These are phyloP conservation scores for Monascus ruber DNA, from an alignment of 2,329 filamentous ascomycete species.

Conservation along the genomic window DNA sequence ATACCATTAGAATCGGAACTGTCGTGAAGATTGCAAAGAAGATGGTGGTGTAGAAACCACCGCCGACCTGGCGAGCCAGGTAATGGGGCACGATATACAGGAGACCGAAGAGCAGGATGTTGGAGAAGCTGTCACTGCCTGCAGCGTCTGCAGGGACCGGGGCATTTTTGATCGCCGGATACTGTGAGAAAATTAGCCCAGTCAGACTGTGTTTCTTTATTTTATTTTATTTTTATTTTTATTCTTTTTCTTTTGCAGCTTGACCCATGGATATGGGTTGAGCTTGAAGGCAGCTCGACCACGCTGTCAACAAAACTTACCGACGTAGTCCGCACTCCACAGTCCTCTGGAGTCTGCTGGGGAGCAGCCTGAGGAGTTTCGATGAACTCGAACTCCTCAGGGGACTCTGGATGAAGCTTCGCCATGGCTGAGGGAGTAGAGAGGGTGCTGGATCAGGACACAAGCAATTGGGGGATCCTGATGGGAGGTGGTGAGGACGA, in stretches of 20 bases:
- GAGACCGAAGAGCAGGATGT: slow-evolving; percentile 60
- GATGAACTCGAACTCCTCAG: slow-evolving; percentile 42
- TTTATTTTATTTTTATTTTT: too few species aligned
- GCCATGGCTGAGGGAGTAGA: slow-evolving; percentile 23
- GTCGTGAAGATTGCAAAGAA: slow-evolving; percentile 73
- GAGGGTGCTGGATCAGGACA: slow-evolving; percentile 11
- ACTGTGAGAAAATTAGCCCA: slow-evolving; percentile 39
- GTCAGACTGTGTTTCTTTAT: too few species aligned
- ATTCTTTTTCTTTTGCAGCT: too few species aligned
- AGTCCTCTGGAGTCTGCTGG: slow-evolving; percentile 41
- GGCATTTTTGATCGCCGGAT: slow-evolving; percentile 81
- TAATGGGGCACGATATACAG: slow-evolving; percentile 64
- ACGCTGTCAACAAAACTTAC: slow-evolving; percentile 31
- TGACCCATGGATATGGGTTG: slow-evolving; percentile 8
- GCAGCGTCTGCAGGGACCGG: slow-evolving; percentile 83
- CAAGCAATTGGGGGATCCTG: slow-evolving; percentile 10
- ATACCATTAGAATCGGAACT: slow-evolving; percentile 66
- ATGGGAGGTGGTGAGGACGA: slow-evolving; percentile 8
- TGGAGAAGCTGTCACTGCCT: slow-evolving; percentile 79
- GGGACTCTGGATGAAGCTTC: slow-evolving; percentile 34
- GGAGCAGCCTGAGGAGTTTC: slow-evolving; percentile 48
- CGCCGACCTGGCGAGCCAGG: slow-evolving; percentile 69
- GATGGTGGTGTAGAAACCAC: slow-evolving; percentile 75
- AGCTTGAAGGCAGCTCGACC: slow-evolving; percentile 8
- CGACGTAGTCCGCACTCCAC: slow-evolving; percentile 50